Percentiles rank a stretch among this genome's conserved stretches.
Evolutionary conservation across 2,329 filamentous ascomycete species (phyloP).

Genomic region (Scedosporium apiospermum): DNA sequence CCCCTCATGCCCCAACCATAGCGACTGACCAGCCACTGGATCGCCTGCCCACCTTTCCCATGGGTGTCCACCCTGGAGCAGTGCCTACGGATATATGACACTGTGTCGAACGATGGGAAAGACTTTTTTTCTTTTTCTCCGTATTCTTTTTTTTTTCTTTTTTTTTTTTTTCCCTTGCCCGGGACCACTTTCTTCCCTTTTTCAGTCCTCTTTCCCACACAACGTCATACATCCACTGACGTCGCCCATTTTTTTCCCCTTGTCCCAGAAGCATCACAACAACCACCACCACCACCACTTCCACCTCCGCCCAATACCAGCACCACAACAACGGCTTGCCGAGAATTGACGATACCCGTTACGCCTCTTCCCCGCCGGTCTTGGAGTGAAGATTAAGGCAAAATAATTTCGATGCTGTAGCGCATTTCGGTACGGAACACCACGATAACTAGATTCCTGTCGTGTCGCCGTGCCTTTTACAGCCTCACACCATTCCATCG

Average conservation of each 20-base stretch:
- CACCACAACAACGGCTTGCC: not conserved
- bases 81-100: not conserved
- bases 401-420: not conserved
- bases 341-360: not conserved
- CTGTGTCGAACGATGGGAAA: slow-evolving; percentile 6
- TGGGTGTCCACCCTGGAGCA: not conserved
- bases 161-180: not conserved
- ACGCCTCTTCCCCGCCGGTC: not conserved
- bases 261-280: slow-evolving; percentile 6
- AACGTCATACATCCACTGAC: slow-evolving; percentile 8
- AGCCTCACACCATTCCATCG: not conserved
- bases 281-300: slow-evolving; percentile 1
- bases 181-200: slow-evolving; percentile 4
- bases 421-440: not conserved
- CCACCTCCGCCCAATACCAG: not conserved
- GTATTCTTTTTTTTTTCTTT: not conserved
- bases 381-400: not conserved
- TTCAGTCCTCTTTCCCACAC: slow-evolving; percentile 3
- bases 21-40: slow-evolving; percentile 1
- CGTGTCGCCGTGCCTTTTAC: not conserved
- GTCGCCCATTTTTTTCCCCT: slow-evolving; percentile 7
- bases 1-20: not conserved
- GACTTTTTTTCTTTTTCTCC: not conserved
- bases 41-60: not conserved
- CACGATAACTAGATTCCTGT: not conserved